Percentiles rank a stretch among this genome's conserved stretches.
These are phyloP conservation scores for Platismatia glauca DNA, from an alignment of 495 filamentous ascomycete genomes.

Conservation along the genomic window DNA sequence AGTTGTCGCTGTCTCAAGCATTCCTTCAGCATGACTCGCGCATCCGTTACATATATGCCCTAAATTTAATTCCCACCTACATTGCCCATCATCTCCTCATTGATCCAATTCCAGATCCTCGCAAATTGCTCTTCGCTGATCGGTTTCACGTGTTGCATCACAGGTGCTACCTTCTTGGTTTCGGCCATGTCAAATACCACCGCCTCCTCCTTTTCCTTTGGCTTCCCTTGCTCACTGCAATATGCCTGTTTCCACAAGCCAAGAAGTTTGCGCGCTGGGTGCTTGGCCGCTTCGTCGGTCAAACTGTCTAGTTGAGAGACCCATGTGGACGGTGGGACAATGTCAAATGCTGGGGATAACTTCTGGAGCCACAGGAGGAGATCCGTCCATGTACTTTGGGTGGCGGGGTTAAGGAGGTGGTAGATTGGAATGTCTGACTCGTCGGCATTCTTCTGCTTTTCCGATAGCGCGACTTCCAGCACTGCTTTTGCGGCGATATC, in stretches of 20 bases:
- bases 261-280: slow-evolving; percentile 37
- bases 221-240: slow-evolving; percentile 15
- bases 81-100: slow-evolving; percentile 11
- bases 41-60: too few species aligned
- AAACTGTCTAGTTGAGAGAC: slow-evolving; percentile 31
- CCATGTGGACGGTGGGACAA: slow-evolving; percentile 36
- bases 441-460: not conserved
- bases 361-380: slow-evolving; percentile 37
- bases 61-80: too few species aligned
- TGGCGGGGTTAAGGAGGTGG: slow-evolving; percentile 42
- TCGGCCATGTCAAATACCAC: slow-evolving; percentile 29
- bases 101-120: slow-evolving; percentile 41
- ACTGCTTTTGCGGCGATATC: slow-evolving; percentile 45
- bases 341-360: slow-evolving; percentile 28
- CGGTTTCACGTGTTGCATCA: slow-evolving; percentile 30
- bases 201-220: slow-evolving; percentile 11
- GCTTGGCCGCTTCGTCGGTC: slow-evolving; percentile 20
- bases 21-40: too few species aligned
- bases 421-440: slow-evolving; percentile 29
- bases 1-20: too few species aligned
- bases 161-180: slow-evolving; percentile 26
- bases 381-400: slow-evolving; percentile 35
- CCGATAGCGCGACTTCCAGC: slow-evolving; percentile 28
- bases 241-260: slow-evolving; percentile 40
- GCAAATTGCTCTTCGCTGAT: slow-evolving; percentile 33